Evolutionary conservation across 208 protist genomes (phyloP), one percentile per base, ranked within the genome.

Genomic region (Acanthamoeba royreba): DNA sequence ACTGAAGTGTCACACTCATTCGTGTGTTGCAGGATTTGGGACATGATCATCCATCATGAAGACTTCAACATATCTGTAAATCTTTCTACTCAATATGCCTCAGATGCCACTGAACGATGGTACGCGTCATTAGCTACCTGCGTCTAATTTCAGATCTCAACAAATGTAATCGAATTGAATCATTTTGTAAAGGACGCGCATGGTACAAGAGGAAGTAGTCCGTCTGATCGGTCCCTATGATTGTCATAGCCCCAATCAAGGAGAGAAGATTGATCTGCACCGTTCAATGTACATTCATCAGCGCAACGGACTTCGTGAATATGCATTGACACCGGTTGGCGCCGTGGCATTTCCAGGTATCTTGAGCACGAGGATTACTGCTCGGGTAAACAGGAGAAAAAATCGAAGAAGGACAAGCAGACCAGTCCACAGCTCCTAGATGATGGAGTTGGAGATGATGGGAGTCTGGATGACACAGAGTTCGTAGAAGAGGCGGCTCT

Each of bases 11-110:
- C 4, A 19, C 53, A 25, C 0, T 8, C 17, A 19, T n/a, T 58
- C 4, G 52, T 11, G 53, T 61, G 53, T 61, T n/a, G n/a, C n/a
- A 74, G 95, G 43, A 98, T 98, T 63, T 98, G 98, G 90, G 97
- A 98, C 66, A 94, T 98, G 63, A 97, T 98, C 96, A 98, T 98
- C 96, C 97, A 98, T 93, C 97, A 97, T n/a, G 97, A 98, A 90
- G 97, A 98, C 95, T 98, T 96, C 96, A 98, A 98, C 89, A 96
- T 98, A 4, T 97, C 97, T 45, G 94, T 98, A 40, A 97, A 98
- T 94, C 96, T 97, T 95, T 77, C 96, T 98, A 53, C 93, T 98
- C 81, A 89, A 96, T 93, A 97, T 97, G 94, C 94, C 98, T 42
- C 97, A 96, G 31, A 95, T 98, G 38, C 96, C 96, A 92, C 93